Base-by-base conservation (phyloP, 352 stramenopile genomes). In the Aphanomyces astaci region DNA sequence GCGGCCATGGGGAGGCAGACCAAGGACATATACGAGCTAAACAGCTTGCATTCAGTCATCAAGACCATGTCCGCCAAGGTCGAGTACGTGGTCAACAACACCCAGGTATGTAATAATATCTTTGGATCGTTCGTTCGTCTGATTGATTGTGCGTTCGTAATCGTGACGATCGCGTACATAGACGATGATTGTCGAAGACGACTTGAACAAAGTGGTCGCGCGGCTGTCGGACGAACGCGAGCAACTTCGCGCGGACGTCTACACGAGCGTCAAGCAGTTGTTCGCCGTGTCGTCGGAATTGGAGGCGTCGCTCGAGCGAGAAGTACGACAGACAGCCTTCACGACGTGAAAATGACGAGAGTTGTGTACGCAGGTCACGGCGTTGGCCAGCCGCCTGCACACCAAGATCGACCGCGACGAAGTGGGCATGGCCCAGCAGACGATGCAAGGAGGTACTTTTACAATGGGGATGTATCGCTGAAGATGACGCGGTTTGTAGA, bases 171-270 rank as follows among this genome's bases (percentile, higher is more conserved):
- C 3, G 19, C 25, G 3, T 4, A 13, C 46, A 11, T 48, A 63
- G 54, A 63, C 27, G 54, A 63, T 63, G 54, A 63, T 63, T 27
- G 33, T 63, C 30, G 54, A 63, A 48, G 54, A 63, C 54, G 54
- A 63, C 24, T 48, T 63, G 30, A 63, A 63, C 30, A 63, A 48
- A 15, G 36, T 27, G 4, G 54, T 63, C 15, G 25, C 30, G 4
- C 31, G 25, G n/a, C 13, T 63, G 2, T 49, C 36, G 11, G 36
- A 22, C 3, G 54, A 63, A 30, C 28, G 54, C 4, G 10, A 45
- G 2, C 54, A 63, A 36, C 30, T 63, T 15, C 31, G 36, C 31
- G 31, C 19, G 17, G 30, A 63, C 9, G n/a, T 63, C 11, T 28
- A 63, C 17, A 7, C 4, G 33, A 30, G 25, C 15, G 48, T 63